Evolutionary conservation across 352 stramenopile genomes (phyloP).

Genomic region (Phytophthora idaei): DNA sequence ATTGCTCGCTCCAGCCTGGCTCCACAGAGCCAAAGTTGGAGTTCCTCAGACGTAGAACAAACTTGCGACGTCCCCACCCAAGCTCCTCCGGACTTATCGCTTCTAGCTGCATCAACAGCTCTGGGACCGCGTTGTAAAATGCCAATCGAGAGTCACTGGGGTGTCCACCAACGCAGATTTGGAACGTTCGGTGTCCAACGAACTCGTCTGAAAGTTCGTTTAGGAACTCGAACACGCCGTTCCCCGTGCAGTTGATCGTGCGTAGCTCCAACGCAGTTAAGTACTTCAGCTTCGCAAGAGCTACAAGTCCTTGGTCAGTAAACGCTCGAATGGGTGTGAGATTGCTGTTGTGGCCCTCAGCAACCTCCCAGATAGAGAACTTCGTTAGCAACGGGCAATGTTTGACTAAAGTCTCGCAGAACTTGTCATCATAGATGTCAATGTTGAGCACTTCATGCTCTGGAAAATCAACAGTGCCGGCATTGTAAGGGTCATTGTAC

Average conservation of each 20-base stretch:
- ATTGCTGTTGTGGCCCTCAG: conserved; percentile 34
- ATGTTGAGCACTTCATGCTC: conserved; percentile 39
- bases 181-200: conserved; percentile 31
- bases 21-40: conserved; percentile 36
- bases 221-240: conserved; percentile 45
- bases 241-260: conserved; percentile 43
- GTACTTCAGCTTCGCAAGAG: conserved; percentile 40
- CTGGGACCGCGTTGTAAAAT: conserved; percentile 44
- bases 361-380: conserved; percentile 44
- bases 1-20: conserved; percentile 41
- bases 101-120: conserved; percentile 36
- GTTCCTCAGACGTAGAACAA: conserved; percentile 47
- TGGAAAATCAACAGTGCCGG: conserved; percentile 26
- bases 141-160: conserved; percentile 19
- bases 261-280: conserved; percentile 40
- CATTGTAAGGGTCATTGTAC: conserved; percentile 12
- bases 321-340: conserved; percentile 41
- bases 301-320: conserved; percentile 41
- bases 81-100: conserved; percentile 15
- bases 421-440: conserved; percentile 44
- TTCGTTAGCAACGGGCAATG: conserved; percentile 34
- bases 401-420: conserved; percentile 32
- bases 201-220: conserved; percentile 38
- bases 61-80: conserved; percentile 25
- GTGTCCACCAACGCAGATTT: conserved; percentile 20